Evolutionary conservation across 2,329 filamentous ascomycete genomes (phyloP).

Genomic region (Triangularia setosa): DNA sequence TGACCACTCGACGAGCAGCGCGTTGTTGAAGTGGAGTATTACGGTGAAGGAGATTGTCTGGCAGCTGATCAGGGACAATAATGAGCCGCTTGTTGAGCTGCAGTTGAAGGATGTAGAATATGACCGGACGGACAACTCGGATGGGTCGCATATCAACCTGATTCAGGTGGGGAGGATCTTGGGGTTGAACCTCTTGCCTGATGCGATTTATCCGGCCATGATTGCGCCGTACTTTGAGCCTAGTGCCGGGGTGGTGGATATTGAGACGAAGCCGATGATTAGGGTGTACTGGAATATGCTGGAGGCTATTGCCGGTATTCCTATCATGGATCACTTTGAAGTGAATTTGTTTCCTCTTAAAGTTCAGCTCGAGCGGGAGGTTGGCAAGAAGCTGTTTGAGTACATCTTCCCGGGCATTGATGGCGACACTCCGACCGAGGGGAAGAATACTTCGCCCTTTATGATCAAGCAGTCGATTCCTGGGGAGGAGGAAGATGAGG

Average conservation of each 20-base stretch:
- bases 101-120: constrained; percentile 89
- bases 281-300: constrained; percentile 97
- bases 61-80: constrained; percentile 86
- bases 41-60: constrained; percentile 94
- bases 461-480: constrained; percentile 43
- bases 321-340: constrained; percentile 95
- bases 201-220: constrained; percentile 94
- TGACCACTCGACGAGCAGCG: constrained; percentile 69
- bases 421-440: constrained; percentile 39
- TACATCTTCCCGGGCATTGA: constrained; percentile 92
- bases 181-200: constrained; percentile 82
- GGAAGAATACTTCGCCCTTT: constrained; percentile 60
- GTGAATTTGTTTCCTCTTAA: constrained; percentile 90
- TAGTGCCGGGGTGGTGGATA: constrained; percentile 49
- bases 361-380: constrained; percentile 87
- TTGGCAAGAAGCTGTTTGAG: constrained; percentile 89
- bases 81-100: constrained; percentile 86
- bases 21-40: constrained; percentile 86
- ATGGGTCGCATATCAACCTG: constrained; percentile 92
- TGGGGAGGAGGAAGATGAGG: constrained; percentile 48
- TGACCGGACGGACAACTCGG: constrained; percentile 92
- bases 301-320: constrained; percentile 94
- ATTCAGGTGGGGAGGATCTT: constrained; percentile 84
- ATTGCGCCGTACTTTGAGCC: constrained; percentile 82
- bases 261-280: constrained; percentile 76